These are phyloP conservation scores for Mycena metata DNA, from an alignment of 768 basidiomycete species.

Conservation along the genomic window DNA sequence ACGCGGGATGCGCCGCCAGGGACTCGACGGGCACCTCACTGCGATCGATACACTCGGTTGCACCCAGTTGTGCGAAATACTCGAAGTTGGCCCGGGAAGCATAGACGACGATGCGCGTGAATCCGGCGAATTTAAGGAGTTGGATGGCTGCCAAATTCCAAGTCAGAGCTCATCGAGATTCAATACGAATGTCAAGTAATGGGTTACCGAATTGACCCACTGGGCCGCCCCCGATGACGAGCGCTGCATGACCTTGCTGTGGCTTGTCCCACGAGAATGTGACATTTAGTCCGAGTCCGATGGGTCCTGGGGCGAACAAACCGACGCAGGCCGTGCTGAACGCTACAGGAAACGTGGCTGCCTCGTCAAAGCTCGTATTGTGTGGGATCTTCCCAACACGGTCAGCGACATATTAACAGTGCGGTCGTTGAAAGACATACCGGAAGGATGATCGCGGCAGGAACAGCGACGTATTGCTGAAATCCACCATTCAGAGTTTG, in stretches of 20 bases:
- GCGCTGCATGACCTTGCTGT: slow-evolving; percentile 33
- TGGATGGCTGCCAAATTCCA: slow-evolving; percentile 52
- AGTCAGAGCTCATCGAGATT: background rate
- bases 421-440: background rate
- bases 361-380: slow-evolving; percentile 32
- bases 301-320: slow-evolving; percentile 30
- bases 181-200: background rate
- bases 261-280: slow-evolving; percentile 33
- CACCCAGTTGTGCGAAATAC: slow-evolving; percentile 50
- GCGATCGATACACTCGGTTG: slow-evolving; percentile 51
- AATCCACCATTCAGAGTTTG: background rate
- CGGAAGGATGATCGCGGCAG: background rate
- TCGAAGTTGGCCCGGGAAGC: slow-evolving; percentile 52
- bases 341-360: slow-evolving; percentile 28
- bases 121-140: slow-evolving; percentile 56
- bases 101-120: slow-evolving; percentile 51
- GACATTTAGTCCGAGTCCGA: slow-evolving; percentile 35
- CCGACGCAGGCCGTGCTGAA: slow-evolving; percentile 36
- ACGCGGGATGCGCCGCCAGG: background rate
- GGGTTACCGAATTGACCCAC: slow-evolving; percentile 35
- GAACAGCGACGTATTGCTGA: slow-evolving; percentile 11
- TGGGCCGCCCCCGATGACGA: slow-evolving; percentile 33
- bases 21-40: slow-evolving; percentile 6
- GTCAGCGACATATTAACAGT: background rate
- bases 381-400: slow-evolving; percentile 21